Evolutionary conservation across 371 early-diverging fungal species (phyloP).

Genomic region (Dichotomocladium elegans): DNA sequence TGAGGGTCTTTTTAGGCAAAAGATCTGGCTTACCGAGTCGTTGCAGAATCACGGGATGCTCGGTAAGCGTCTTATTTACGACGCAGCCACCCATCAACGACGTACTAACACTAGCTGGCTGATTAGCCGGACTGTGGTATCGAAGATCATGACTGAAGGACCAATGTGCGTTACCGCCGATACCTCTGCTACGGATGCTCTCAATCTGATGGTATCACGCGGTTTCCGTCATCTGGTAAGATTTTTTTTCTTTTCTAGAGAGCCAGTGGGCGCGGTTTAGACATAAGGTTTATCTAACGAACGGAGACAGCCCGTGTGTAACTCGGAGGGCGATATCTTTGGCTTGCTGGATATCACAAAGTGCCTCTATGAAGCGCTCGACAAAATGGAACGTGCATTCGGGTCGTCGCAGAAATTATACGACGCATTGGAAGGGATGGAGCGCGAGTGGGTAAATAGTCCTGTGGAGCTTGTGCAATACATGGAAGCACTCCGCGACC

Average conservation of each 20-base stretch:
- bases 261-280: background rate
- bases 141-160: slow-evolving; percentile 87
- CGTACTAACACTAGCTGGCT: too few relatives aligned
- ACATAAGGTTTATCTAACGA: background rate
- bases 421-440: slow-evolving; percentile 86
- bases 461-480: slow-evolving; percentile 22
- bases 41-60: slow-evolving; percentile 22
- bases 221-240: slow-evolving; percentile 90
- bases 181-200: slow-evolving; percentile 84
- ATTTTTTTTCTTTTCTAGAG: background rate
- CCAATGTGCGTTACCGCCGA: slow-evolving; percentile 86
- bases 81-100: too few relatives aligned
- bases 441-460: slow-evolving; percentile 65
- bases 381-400: slow-evolving; percentile 87
- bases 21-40: slow-evolving; percentile 26
- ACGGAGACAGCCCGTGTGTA: slow-evolving; percentile 58
- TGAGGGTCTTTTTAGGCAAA: slow-evolving; percentile 28
- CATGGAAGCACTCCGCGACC: slow-evolving; percentile 51
- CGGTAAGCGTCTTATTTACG: too few relatives aligned
- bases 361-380: slow-evolving; percentile 88
- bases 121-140: slow-evolving; percentile 53
- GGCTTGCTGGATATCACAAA: slow-evolving; percentile 93
- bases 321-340: slow-evolving; percentile 82
- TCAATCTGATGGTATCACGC: slow-evolving; percentile 90
- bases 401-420: slow-evolving; percentile 75